Evolutionary conservation across 2,329 filamentous ascomycete species (phyloP).

Genomic region (Neonectria ditissima): DNA sequence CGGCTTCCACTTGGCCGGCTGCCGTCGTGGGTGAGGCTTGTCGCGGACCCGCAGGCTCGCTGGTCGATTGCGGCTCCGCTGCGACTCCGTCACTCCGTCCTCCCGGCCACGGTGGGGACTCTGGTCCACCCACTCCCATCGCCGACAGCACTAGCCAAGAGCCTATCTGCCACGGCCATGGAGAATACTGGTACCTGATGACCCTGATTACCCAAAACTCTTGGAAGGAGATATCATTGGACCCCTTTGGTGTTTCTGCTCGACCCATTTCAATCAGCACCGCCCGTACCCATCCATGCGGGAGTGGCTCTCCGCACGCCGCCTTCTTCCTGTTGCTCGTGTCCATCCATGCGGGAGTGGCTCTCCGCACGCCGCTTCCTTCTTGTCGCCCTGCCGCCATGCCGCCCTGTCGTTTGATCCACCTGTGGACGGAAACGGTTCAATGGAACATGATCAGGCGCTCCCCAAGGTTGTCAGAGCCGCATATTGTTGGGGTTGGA

Average conservation of each 20-base stretch:
- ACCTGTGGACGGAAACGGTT: conserved; percentile 14
- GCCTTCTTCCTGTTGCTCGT: conserved; percentile 8
- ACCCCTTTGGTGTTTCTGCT: background rate
- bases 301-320: conserved; percentile 12
- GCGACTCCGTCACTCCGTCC: conserved; percentile 39
- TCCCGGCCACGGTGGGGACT: conserved; percentile 38
- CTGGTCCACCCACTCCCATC: conserved; percentile 8
- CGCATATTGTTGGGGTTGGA: conserved; percentile 39
- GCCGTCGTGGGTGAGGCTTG: conserved; percentile 22
- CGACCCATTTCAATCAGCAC: conserved; percentile 12
- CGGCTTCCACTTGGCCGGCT: conserved; percentile 41
- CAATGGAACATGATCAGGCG: conserved; percentile 29
- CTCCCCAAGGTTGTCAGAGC: conserved; percentile 35
- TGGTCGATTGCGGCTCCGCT: conserved; percentile 46
- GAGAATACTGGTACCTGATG: conserved; percentile 9
- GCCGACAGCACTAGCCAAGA: conserved; percentile 16
- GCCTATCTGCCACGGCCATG: conserved; percentile 13
- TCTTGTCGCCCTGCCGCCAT: background rate
- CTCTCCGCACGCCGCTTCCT: conserved; percentile 12
- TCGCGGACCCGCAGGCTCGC: conserved; percentile 44
- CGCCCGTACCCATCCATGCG: conserved; percentile 3
- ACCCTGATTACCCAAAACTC: conserved; percentile 11
- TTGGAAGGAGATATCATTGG: conserved; percentile 7
- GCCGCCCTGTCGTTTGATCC: background rate
- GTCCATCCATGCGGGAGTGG: conserved; percentile 1